Evolutionary conservation across 2,329 filamentous ascomycete species (phyloP).

Genomic region (Penicillium griseofulvum): DNA sequence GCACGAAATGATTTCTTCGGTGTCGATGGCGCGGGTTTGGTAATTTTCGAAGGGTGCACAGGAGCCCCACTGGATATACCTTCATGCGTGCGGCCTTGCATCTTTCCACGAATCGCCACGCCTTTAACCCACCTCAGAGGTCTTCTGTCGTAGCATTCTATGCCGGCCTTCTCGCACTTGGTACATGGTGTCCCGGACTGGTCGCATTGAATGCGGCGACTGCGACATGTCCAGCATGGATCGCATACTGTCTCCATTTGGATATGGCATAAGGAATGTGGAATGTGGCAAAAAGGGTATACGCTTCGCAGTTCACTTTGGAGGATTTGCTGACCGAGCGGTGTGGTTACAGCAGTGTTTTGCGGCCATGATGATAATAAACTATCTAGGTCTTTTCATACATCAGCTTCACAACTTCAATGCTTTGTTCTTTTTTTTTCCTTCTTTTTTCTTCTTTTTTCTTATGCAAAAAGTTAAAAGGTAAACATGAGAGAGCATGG

Average conservation of each 20-base stretch:
- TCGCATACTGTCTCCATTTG: slow-evolving; percentile 6
- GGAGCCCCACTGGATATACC: not conserved
- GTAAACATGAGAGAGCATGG: not conserved
- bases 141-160: slow-evolving; percentile 35
- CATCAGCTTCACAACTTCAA: not conserved
- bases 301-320: not conserved
- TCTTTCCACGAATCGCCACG: slow-evolving; percentile 35
- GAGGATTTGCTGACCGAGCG: slow-evolving; percentile 7
- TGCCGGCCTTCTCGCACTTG: slow-evolving; percentile 35
- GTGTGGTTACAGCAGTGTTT: not conserved
- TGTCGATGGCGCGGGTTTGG: not conserved
- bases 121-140: slow-evolving; percentile 38
- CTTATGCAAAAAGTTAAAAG: not conserved
- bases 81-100: slow-evolving; percentile 26
- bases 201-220: slow-evolving; percentile 37
- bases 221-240: slow-evolving; percentile 38
- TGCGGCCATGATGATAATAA: not conserved
- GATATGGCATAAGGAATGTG: slow-evolving; percentile 1
- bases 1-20: not conserved
- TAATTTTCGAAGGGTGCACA: not conserved
- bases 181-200: slow-evolving; percentile 28
- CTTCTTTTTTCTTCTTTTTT: too few species aligned
- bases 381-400: not conserved
- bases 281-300: not conserved
- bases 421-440: too few species aligned